Conservation (phyloP, 1,284 basidiomycete species). For the Trichosporon coremiiforme region DNA sequence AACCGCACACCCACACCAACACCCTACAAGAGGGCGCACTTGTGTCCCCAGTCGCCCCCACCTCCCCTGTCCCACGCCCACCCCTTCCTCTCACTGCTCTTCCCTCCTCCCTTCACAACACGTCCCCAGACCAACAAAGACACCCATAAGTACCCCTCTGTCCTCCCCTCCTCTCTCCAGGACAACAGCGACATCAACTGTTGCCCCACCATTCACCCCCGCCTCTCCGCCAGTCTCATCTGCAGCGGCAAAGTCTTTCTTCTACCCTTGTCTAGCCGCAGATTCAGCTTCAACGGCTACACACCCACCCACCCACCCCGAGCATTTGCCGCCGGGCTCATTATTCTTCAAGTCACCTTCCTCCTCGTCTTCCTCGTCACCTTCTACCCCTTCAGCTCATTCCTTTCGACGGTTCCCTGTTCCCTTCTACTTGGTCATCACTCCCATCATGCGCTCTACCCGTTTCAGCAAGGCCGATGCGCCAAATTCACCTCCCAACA, state of each 20-base stretch:
- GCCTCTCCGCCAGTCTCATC: not conserved
- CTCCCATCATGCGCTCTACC: constrained; percentile 1
- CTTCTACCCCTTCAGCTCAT: not conserved
- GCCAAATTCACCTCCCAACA: not conserved
- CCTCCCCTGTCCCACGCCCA: not conserved
- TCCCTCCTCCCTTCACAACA: not conserved
- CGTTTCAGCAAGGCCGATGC: not conserved
- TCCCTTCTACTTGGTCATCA: not conserved
- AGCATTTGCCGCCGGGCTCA: not conserved
- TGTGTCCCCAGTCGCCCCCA: not conserved
- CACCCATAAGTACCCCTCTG: not conserved
- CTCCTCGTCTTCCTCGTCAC: not conserved
- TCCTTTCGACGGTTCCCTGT: not conserved
- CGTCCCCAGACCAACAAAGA: not conserved
- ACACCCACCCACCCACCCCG: not conserved
- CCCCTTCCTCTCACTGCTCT: not conserved
- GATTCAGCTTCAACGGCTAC: not conserved
- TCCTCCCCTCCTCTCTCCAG: not conserved
- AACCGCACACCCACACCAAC: too few relatives aligned
- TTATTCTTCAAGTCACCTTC: not conserved
- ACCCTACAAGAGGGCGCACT: not conserved
- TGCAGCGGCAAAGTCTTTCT: not conserved
- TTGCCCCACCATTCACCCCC: not conserved
- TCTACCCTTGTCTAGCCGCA: not conserved
- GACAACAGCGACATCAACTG: not conserved